phyloP scores from a whole-genome alignment of 1,284 basidiomycete genomes.

The Porogramme epimiltina region DNA sequence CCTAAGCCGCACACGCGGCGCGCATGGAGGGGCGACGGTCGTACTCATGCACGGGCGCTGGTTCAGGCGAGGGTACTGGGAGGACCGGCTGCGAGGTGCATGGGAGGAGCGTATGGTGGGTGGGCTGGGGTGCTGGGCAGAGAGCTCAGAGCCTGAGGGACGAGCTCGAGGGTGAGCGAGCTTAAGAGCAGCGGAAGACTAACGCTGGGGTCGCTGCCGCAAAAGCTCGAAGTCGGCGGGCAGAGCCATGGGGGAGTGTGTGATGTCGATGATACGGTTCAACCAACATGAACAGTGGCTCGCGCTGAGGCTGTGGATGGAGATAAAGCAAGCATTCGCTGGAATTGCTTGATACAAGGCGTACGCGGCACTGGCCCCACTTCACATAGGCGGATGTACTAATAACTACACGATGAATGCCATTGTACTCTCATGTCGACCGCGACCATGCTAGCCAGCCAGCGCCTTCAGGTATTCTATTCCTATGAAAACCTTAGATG shows the following conservation, averaged over 20 bases:
- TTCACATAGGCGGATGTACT: too few relatives aligned
- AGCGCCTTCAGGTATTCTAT: too few relatives aligned
- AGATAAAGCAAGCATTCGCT: neutral
- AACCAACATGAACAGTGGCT: neutral
- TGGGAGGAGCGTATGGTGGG: constrained; percentile 15
- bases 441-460: too few relatives aligned
- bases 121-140: constrained; percentile 9
- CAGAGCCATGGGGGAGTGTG: neutral
- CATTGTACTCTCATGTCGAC: too few relatives aligned
- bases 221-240: constrained; percentile 1
- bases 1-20: neutral
- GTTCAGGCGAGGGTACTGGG: constrained; percentile 12
- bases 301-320: neutral
- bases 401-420: too few relatives aligned
- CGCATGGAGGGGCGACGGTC: constrained; percentile 1
- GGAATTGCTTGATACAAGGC: neutral
- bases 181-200: constrained; percentile 14
- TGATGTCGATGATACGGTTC: constrained; percentile 7
- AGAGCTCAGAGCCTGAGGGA: too few relatives aligned
- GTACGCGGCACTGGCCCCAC: neutral
- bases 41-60: constrained; percentile 13
- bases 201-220: constrained; percentile 3
- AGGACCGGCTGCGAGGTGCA: constrained; percentile 15
- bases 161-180: constrained; percentile 17
- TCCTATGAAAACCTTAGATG: too few relatives aligned